Evolutionary conservation across 768 basidiomycete species (phyloP).

Genomic region (Tricholoma bakamatsutake): DNA sequence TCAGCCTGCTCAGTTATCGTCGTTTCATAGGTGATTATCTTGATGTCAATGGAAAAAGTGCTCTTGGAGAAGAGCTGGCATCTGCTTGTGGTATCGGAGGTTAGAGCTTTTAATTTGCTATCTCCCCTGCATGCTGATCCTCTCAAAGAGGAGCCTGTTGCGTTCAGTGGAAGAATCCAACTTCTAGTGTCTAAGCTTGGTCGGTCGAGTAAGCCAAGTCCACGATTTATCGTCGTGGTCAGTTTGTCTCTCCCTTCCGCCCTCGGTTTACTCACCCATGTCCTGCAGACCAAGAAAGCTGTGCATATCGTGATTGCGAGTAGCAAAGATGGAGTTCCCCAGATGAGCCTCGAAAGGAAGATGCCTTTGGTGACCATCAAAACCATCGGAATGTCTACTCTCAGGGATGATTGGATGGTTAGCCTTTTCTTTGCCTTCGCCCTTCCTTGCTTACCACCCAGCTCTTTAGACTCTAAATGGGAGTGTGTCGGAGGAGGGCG

Average conservation of each 20-base stretch:
- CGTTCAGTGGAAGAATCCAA: slow-evolving; percentile 80
- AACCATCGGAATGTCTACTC: slow-evolving; percentile 77
- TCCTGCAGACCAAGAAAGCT: slow-evolving; percentile 72
- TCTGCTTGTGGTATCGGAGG: slow-evolving; percentile 68
- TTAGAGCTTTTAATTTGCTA: slow-evolving; percentile 28
- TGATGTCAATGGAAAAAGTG: slow-evolving; percentile 74
- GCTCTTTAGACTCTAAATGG: slow-evolving; percentile 64
- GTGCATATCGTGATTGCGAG: slow-evolving; percentile 68
- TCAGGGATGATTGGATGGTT: slow-evolving; percentile 96
- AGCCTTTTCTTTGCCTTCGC: slow-evolving; percentile 13
- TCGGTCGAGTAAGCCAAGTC: slow-evolving; percentile 88
- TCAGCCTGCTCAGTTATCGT: slow-evolving; percentile 89
- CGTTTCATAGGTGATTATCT: slow-evolving; percentile 97
- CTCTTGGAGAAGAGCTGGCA: slow-evolving; percentile 72
- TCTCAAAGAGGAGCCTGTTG: slow-evolving; percentile 60
- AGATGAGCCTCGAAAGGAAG: slow-evolving; percentile 73
- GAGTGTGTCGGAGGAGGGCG: slow-evolving; percentile 83
- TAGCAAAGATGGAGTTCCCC: slow-evolving; percentile 53
- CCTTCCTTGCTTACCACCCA: background rate
- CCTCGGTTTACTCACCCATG: background rate
- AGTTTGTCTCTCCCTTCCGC: slow-evolving; percentile 23
- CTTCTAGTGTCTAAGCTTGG: slow-evolving; percentile 78
- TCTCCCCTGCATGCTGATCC: background rate
- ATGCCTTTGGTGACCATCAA: slow-evolving; percentile 86
- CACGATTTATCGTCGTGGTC: slow-evolving; percentile 87